Conservation (phyloP, 768 basidiomycete genomes). For the Gloeopeniophorella convolvens region DNA sequence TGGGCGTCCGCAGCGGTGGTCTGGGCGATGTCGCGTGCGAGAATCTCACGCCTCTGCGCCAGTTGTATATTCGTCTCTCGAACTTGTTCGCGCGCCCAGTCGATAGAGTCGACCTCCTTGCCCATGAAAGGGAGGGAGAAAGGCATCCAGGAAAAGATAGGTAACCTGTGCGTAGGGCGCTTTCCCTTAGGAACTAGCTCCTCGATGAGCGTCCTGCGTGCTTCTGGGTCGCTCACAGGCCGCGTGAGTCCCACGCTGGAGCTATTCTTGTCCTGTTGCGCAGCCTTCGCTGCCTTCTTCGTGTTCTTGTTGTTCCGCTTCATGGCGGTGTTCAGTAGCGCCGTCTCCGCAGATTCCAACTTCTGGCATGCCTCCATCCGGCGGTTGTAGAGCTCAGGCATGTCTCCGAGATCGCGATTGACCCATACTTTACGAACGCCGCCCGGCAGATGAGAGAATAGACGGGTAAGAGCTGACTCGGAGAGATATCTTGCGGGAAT, state of each 20-base stretch:
- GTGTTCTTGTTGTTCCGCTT: conserved; percentile 57
- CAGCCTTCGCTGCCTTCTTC: conserved; percentile 39
- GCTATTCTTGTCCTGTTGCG: conserved; percentile 16
- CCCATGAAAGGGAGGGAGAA: conserved; percentile 64
- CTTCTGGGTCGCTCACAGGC: conserved; percentile 27
- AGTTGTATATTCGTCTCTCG: conserved; percentile 30
- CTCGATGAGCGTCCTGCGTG: conserved; percentile 25
- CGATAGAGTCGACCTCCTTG: conserved; percentile 87
- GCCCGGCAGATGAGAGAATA: conserved; percentile 84
- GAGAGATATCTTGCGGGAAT: conserved; percentile 76
- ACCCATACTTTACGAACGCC: conserved; percentile 91
- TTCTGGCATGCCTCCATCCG: conserved; percentile 66
- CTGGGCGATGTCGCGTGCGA: conserved; percentile 27
- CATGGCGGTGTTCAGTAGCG: conserved; percentile 65
- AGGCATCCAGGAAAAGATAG: conserved; percentile 40
- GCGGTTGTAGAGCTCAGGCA: conserved; percentile 77
- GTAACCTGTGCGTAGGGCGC: conserved; percentile 76
- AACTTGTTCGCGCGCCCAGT: conserved; percentile 82
- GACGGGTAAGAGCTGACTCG: conserved; percentile 51
- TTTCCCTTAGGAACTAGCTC: conserved; percentile 59
- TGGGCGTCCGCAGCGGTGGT: conserved; percentile 21
- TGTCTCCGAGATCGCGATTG: conserved; percentile 80
- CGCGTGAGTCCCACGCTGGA: neutral
- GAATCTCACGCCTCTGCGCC: conserved; percentile 23
- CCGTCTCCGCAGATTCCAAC: conserved; percentile 83